These are phyloP conservation scores for Rehmannia glutinosa DNA, from an alignment of 257 asterid genomes.

Conservation along the genomic window DNA sequence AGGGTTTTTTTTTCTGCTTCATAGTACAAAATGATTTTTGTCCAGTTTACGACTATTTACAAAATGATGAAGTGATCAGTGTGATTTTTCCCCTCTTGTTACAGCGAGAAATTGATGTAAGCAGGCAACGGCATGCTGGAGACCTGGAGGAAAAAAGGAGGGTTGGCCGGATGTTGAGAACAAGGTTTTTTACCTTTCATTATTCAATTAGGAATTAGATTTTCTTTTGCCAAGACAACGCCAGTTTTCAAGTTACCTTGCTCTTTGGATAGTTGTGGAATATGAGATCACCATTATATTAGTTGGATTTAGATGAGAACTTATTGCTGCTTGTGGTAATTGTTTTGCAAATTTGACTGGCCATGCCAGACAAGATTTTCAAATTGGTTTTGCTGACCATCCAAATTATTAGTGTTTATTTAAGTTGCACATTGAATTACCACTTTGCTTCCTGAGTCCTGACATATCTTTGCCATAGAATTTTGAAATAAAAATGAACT, in stretches of 20 bases:
- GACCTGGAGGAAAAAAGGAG: conserved; percentile 66
- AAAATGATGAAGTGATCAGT: neutral
- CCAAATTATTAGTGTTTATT: neutral
- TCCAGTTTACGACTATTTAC: neutral
- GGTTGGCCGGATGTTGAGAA: conserved; percentile 51
- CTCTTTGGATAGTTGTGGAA: neutral
- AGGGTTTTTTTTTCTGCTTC: neutral
- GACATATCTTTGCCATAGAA: neutral
- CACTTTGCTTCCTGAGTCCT: neutral
- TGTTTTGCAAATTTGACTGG: too few species aligned
- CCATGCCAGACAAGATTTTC: too few species aligned
- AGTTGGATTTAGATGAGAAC: too few species aligned
- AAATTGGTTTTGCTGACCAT: too few species aligned
- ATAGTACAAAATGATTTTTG: neutral
- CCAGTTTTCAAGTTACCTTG: neutral
- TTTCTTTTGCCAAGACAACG: neutral
- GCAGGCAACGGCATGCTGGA: conserved; percentile 68
- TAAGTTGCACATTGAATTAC: neutral
- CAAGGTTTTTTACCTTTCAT: conserved; percentile 37
- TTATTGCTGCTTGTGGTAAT: too few species aligned
- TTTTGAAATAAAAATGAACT: neutral
- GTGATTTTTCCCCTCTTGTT: conserved; percentile 10
- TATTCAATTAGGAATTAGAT: neutral
- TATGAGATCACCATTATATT: neutral
- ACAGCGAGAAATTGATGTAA: conserved; percentile 55